Percentiles rank a stretch among this genome's conserved stretches.
Evolutionary conservation across 2,329 filamentous ascomycete genomes (phyloP).

Genomic region (Alternaria sp.): DNA sequence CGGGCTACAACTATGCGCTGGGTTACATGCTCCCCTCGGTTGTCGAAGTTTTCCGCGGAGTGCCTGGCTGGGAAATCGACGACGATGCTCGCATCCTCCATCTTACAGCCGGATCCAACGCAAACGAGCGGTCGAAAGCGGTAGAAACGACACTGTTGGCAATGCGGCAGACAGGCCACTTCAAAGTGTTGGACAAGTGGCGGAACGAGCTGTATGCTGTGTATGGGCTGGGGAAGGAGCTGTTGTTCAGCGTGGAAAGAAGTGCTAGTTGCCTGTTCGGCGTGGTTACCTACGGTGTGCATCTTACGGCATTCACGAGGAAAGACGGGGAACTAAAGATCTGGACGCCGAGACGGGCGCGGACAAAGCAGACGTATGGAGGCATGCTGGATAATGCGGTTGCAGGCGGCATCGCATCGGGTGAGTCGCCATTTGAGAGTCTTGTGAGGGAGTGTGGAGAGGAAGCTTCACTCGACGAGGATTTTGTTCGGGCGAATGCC

Average conservation of each 20-base stretch:
- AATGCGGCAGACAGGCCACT: conserved; percentile 74
- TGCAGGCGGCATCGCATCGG: conserved; percentile 82
- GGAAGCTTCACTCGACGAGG: conserved; percentile 80
- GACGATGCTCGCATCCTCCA: conserved; percentile 66
- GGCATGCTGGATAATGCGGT: conserved; percentile 96
- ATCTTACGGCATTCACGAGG: conserved; percentile 49
- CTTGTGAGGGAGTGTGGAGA: conserved; percentile 86
- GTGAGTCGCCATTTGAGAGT: conserved; percentile 80
- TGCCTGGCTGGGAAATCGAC: conserved; percentile 68
- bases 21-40: conserved; percentile 69
- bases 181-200: conserved; percentile 68
- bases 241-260: conserved; percentile 53
- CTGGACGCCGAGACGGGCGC: conserved; percentile 82
- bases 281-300: conserved; percentile 53
- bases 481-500: conserved; percentile 67
- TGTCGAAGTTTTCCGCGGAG: conserved; percentile 62
- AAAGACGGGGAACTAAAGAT: conserved; percentile 66
- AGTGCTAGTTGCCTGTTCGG: conserved; percentile 52
- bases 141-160: conserved; percentile 66
- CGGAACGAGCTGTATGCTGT: conserved; percentile 52
- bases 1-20: conserved; percentile 65
- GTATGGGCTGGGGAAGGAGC: conserved; percentile 47
- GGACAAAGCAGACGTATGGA: conserved; percentile 83
- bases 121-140: conserved; percentile 66
- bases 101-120: conserved; percentile 65